A percentile compares a stretch with the other conserved stretches of the same genome.
These are phyloP conservation scores for Penicillium steckii DNA, from an alignment of 495 filamentous ascomycete species.

Conservation along the genomic window DNA sequence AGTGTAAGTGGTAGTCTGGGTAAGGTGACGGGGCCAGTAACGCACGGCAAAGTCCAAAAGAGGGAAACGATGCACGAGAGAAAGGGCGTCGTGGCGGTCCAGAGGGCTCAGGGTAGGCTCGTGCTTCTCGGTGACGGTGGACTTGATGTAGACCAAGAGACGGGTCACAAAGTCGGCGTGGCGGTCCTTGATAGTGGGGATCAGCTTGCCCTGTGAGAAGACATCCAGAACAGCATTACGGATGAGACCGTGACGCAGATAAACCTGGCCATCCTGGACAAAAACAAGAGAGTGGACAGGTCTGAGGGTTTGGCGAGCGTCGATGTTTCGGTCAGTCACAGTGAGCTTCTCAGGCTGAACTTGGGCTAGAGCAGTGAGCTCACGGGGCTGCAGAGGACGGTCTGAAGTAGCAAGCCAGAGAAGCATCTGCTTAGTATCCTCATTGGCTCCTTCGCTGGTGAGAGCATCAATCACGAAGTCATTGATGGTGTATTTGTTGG, in stretches of 20 bases:
- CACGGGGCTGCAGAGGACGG: conserved; percentile 28
- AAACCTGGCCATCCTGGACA: conserved; percentile 34
- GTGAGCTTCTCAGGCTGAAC: conserved; percentile 31
- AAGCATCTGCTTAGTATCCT: conserved; percentile 29
- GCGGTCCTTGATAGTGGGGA: conserved; percentile 28
- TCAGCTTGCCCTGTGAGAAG: conserved; percentile 26
- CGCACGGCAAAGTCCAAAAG: conserved; percentile 37
- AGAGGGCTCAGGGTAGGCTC: conserved; percentile 29
- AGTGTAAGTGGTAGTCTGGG: conserved; percentile 23
- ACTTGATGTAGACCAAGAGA: conserved; percentile 32
- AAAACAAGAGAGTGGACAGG: conserved; percentile 28
- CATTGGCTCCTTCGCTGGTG: conserved; percentile 19
- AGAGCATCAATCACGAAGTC: conserved; percentile 29
- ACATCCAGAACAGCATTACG: conserved; percentile 29
- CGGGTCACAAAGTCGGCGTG: conserved; percentile 32
- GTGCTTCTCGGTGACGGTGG: conserved; percentile 23
- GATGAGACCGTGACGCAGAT: conserved; percentile 34
- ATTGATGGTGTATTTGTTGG: conserved; percentile 21
- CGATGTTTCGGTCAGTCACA: conserved; percentile 21
- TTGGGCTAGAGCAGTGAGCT: conserved; percentile 26
- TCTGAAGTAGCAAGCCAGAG: conserved; percentile 34
- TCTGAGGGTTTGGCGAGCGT: conserved; percentile 20
- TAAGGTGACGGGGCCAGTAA: conserved; percentile 36
- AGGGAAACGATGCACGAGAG: conserved; percentile 21
- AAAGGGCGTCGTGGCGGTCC: conserved; percentile 18